These are phyloP conservation scores for Coprinellus aureogranulatus DNA, from an alignment of 768 basidiomycete species.

Conservation along the genomic window DNA sequence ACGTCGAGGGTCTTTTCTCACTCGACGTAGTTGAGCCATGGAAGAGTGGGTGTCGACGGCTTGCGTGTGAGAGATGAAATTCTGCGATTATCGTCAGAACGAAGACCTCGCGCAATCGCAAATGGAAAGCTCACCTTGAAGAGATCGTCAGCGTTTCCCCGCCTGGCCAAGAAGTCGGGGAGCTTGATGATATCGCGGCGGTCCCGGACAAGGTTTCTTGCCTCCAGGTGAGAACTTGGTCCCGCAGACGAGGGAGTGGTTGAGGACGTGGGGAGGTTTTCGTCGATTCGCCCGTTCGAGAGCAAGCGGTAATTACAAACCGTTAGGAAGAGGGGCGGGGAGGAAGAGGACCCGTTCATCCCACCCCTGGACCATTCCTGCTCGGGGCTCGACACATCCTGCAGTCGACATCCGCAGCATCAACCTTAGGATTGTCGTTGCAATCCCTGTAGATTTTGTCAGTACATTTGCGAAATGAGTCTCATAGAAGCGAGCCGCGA, in stretches of 20 bases:
- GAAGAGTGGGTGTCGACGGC: conserved; percentile 38
- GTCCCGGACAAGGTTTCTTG: conserved; percentile 70
- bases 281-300: conserved; percentile 76
- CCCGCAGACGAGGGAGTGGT: conserved; percentile 56
- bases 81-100: too few relatives aligned
- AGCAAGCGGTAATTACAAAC: conserved; percentile 78
- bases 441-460: too few relatives aligned
- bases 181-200: conserved; percentile 78
- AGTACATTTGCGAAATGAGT: too few relatives aligned
- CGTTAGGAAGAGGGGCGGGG: conserved; percentile 33
- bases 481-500: too few relatives aligned
- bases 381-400: conserved; percentile 54
- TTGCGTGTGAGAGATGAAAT: conserved; percentile 80
- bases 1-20: conserved; percentile 43
- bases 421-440: too few relatives aligned
- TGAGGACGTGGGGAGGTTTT: conserved; percentile 64
- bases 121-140: conserved; percentile 48
- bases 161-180: conserved; percentile 61
- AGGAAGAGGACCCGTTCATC: not conserved
- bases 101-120: too few relatives aligned
- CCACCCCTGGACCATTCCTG: too few relatives aligned
- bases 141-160: conserved; percentile 89
- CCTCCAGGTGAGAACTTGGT: conserved; percentile 75
- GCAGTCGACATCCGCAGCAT: conserved; percentile 75
- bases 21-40: conserved; percentile 23